Evolutionary conservation across 352 stramenopile species (phyloP), one percentile per base, ranked within the genome.

Genomic region (Peronospora farinosa): DNA sequence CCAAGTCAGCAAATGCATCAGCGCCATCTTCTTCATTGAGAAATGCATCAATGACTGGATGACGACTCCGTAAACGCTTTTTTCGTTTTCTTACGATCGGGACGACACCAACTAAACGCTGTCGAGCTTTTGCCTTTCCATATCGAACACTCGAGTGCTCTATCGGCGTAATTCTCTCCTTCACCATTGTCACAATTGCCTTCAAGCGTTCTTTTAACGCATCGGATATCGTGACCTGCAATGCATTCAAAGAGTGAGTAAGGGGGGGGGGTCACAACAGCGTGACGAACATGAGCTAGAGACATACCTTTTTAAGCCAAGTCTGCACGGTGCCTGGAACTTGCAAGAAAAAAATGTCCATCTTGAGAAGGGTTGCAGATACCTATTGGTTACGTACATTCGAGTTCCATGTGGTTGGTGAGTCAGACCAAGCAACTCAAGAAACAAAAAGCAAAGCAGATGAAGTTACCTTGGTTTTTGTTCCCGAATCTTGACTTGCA

Each of bases 31-130:
- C 78, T 63, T 88, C 78, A 13, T 77, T 72, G 7, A 88, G 63
- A 36, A 76, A 88, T n/a, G 78, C 73, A 43, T 88, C 78, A 36
- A 88, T 88, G 47, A 78, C 78, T 27, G 76, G 73, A 53, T 88
- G 78, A 5, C 78, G 67, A 53, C 78, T 88, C 31, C 73, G 72
- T 21, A 88, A 51, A 0, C 68, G 70, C 48, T 73, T 78, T 13
- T 63, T 70, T 21, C 69, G 57, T 44, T 78, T 82, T 16, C 69
- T 65, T 19, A 84, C 65, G 19, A 86, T 76, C 7, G 74, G 73
- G 10, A 86, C 61, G 11, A 82, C 61, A 31, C 73, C 72, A 21
- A 84, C 46, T 45, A 79, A 56, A 46, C 71, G 69, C 7, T 60
- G 54, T 21, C 50, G 61, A 15, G 41, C 36, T 40, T 70, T 80